phyloP scores from a whole-genome alignment of 1,139 yeast species.

The Kodamaea sp. region DNA sequence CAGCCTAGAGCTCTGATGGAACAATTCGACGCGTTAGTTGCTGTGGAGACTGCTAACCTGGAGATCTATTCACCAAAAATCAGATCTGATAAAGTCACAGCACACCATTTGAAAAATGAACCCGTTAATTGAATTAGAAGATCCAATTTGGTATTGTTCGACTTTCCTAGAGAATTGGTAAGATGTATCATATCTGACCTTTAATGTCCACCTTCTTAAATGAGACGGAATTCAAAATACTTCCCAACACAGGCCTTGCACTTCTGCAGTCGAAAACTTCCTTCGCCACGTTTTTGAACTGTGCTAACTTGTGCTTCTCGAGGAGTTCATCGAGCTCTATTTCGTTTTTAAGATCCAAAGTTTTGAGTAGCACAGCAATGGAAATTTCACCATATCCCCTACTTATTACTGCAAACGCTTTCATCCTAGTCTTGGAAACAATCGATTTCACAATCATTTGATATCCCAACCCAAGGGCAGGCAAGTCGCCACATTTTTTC shows the following conservation, averaged over 20 bases:
- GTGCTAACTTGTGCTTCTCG: constrained; percentile 36
- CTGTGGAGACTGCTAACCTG: too few relatives aligned
- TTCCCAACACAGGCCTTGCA: constrained; percentile 48
- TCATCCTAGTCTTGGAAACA: constrained; percentile 57
- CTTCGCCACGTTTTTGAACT: constrained; percentile 33
- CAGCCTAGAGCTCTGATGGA: too few relatives aligned
- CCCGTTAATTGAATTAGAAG: too few relatives aligned
- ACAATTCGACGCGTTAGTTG: too few relatives aligned
- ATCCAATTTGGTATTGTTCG: too few relatives aligned
- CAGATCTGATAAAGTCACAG: too few relatives aligned
- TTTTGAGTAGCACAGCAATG: constrained; percentile 42
- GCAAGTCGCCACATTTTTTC: constrained; percentile 14
- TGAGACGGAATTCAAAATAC: constrained; percentile 40
- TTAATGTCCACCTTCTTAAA: constrained; percentile 81
- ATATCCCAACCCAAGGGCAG: constrained; percentile 25
- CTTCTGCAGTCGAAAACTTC: constrained; percentile 43
- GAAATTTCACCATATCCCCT: constrained; percentile 60
- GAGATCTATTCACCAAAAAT: too few relatives aligned
- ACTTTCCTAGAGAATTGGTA: too few relatives aligned
- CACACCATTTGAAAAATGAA: too few relatives aligned
- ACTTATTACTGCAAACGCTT: constrained; percentile 59
- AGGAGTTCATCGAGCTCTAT: constrained; percentile 39
- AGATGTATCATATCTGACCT: constrained; percentile 84
- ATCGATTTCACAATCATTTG: constrained; percentile 41
- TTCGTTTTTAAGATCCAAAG: constrained; percentile 46